phyloP scores from a whole-genome alignment of 257 asterid genomes.

The Paulownia fortunei region DNA sequence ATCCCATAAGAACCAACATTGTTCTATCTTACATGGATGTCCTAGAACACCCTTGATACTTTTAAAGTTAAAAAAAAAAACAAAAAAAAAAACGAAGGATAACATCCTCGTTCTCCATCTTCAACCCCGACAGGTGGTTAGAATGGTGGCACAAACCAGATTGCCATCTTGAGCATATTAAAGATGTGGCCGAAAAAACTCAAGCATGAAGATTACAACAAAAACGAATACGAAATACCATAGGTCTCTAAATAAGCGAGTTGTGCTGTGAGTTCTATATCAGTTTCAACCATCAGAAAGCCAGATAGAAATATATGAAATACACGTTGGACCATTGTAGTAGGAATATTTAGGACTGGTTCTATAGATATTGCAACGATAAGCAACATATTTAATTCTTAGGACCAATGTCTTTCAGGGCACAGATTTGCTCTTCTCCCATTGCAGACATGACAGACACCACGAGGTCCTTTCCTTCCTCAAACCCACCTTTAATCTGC shows the following conservation, averaged over 20 bases:
- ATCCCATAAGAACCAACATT: too few relatives aligned
- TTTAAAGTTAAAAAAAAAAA: not conserved
- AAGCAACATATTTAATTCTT: slow-evolving; percentile 40
- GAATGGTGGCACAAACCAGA: not conserved
- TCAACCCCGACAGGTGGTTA: too few relatives aligned
- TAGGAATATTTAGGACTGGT: slow-evolving; percentile 18
- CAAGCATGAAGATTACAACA: not conserved
- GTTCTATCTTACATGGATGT: too few relatives aligned
- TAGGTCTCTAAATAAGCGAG: slow-evolving; percentile 23
- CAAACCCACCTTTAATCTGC: slow-evolving; percentile 65
- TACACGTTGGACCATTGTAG: slow-evolving; percentile 28
- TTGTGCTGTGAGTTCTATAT: slow-evolving; percentile 5
- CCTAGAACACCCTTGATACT: too few relatives aligned
- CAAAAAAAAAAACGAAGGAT: too few relatives aligned
- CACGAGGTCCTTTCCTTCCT: slow-evolving; percentile 79
- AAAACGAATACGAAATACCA: slow-evolving; percentile 6
- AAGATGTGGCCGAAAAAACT: not conserved
- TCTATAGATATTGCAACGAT: slow-evolving; percentile 19
- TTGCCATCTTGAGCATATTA: not conserved
- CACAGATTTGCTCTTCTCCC: slow-evolving; percentile 85
- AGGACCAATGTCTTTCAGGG: slow-evolving; percentile 68
- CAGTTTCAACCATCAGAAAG: slow-evolving; percentile 30
- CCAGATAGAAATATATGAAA: not conserved
- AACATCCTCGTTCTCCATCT: too few relatives aligned
- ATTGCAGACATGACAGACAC: slow-evolving; percentile 70